Base-by-base conservation (phyloP, 2,329 filamentous ascomycete species). In the Cercospora janseana region DNA sequence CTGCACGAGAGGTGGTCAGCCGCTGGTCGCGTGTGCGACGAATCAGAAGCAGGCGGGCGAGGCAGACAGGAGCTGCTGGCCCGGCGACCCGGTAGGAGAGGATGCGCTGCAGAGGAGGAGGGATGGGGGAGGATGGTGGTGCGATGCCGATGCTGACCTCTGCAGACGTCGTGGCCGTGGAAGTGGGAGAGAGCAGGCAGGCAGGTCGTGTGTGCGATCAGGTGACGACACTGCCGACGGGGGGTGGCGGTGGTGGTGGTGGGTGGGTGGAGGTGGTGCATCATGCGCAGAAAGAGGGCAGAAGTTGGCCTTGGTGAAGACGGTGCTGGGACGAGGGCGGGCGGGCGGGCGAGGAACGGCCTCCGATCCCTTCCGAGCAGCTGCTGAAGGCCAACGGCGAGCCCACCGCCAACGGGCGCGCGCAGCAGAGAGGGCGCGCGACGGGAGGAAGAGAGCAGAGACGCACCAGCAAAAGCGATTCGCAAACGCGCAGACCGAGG, bases 1-100 rank as follows among this genome's bases (percentile, higher is more conserved):
- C 52, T 58, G 56, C 50, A 58, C 48, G 34, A 38, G 54, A 50
- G 49, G 50, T 44, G 44, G 51, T 57, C 49, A 57, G 52, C 49
- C 49, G 47, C 43, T 31, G n/a, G n/a, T n/a, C n/a, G 52, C 52
- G 51, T 42, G 27, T 43, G 55, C 21, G 27, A 44, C 46, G 46
- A 52, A 49, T 49, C 31, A 49, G 43, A 40, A 29, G 47, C 44
- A 42, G 27, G 50, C 31, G 44, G 38, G 32, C 47, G 43, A 51
- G 46, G 46, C 46, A 32, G 44, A 46, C 31, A 32, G 31, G 44
- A 35, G 29, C 27, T 38, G 32, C 18, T 12, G 31, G 41, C 37
- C 46, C 46, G 38, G 46, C 18, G 35, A 49, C 35, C 46, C 37
- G 46, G 46, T 46, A 31, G 6, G 34, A 38, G 34, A 38, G 34